Evolutionary conservation across 2,329 filamentous ascomycete species (phyloP).

Genomic region (Ascochyta fabae): DNA sequence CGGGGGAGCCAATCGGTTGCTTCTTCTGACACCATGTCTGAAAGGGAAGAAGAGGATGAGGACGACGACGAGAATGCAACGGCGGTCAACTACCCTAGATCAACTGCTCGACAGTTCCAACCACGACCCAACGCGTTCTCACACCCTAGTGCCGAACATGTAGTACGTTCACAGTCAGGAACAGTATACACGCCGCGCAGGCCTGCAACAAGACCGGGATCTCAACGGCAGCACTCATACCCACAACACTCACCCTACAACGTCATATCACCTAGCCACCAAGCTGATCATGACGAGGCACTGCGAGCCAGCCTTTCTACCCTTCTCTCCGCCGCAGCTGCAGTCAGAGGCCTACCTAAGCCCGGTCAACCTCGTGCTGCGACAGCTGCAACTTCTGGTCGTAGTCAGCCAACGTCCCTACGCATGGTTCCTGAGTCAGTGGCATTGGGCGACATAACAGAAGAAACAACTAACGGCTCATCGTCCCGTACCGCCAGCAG

Average conservation of each 20-base stretch:
- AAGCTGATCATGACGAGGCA: slow-evolving; percentile 90
- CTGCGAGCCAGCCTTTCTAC: slow-evolving; percentile 93
- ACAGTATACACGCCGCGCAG: slow-evolving; percentile 55
- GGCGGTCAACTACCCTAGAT: slow-evolving; percentile 70
- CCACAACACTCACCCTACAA: slow-evolving; percentile 65
- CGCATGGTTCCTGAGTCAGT: slow-evolving; percentile 67
- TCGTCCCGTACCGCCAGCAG: slow-evolving; percentile 39
- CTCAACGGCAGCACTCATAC: slow-evolving; percentile 50
- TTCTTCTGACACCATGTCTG: slow-evolving; percentile 48
- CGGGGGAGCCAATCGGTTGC: slow-evolving; percentile 40
- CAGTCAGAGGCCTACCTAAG: slow-evolving; percentile 82
- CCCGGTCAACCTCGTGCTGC: slow-evolving; percentile 44
- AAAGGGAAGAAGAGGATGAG: slow-evolving; percentile 46
- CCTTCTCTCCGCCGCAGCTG: slow-evolving; percentile 90
- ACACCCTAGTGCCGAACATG: slow-evolving; percentile 68
- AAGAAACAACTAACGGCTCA: slow-evolving; percentile 35
- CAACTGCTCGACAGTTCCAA: slow-evolving; percentile 68
- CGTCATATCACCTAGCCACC: slow-evolving; percentile 75
- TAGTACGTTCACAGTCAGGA: slow-evolving; percentile 53
- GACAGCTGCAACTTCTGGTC: slow-evolving; percentile 45
- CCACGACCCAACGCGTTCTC: slow-evolving; percentile 94
- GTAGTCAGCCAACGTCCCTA: slow-evolving; percentile 60
- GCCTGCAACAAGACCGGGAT: slow-evolving; percentile 35
- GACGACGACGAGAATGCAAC: slow-evolving; percentile 82
- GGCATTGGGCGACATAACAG: slow-evolving; percentile 55